Base-by-base conservation (phyloP, 192 early-diverging fungal species). In the Coemansia sp. region DNA sequence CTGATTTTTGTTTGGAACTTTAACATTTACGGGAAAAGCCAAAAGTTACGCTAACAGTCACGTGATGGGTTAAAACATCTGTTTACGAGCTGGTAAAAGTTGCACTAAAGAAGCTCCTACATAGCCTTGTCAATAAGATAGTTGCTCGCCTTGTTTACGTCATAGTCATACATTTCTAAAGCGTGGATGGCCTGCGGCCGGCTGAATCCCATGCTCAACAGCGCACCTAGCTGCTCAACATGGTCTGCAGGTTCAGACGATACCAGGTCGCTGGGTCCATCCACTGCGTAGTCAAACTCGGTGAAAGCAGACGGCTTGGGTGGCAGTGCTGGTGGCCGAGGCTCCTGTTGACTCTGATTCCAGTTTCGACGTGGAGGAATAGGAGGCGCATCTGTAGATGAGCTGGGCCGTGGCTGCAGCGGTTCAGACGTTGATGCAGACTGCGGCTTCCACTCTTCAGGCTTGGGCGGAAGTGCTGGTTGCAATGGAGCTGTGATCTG, bases 151-250 rank as follows among this genome's bases (percentile, higher is more conserved):
- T 86, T 84, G 59, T 87, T 82, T 15, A 88, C 72, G 70, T 93
- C 87, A 61, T 90, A 83, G 48, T 91, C 88, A 65, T 83, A 87
- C 78, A 81, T 86, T 37, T 86, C 82, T 28, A 93, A 74, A 1
- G 91, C 89, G 14, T 84, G 82, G 37, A 83, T 78, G 17, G 88
- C 88, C 70, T 90, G 88, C 4, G 83, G 69, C 19, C 78, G 76
- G 7, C 85, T 81, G 65, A 93, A 93, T 1, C 91, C 91, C 88
- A 93, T 91, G 54, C 81, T 84, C 36, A 85, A 74, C 22, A 93
- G 64, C 12, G 85, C 82, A 11, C 75, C 62, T 37, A 87, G 79
- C 63, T 75, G 82, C 59, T 76, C 74, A 1, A 79, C 77, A 62
- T 79, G 77, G 25, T 38, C 64, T 3, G 53, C 21, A 12, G 68